Evolutionary conservation across 345 rosid genomes (phyloP), one percentile per base, ranked within the genome.

Genomic region (Geranium brycei): DNA sequence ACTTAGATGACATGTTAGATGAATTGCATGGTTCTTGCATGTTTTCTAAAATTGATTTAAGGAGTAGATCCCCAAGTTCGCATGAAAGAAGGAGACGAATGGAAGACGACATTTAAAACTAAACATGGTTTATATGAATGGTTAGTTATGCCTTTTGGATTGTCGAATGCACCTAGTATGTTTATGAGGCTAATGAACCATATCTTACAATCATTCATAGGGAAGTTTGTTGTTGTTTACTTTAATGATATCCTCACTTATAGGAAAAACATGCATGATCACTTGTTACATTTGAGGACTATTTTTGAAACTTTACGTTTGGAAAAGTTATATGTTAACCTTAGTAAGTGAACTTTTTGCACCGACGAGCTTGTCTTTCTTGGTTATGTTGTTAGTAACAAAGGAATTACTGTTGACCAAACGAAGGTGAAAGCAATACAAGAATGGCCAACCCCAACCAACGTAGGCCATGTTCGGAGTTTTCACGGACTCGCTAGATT

Each of bases 181-280:
- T 23, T 23, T 23, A 23, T 23, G 28, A 23, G 28, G 2, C 28
- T 23, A 23, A 23, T 23, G 28, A 23, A 23, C 28, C 28, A 23
- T 0, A 23, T 23, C 28, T 23, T 23, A 23, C 28, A 23, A 23
- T 23, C 28, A 23, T 23, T 23, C 28, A 23, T 23, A 23, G 28
- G 28, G 28, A 23, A 23, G 28, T 23, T 23, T 23, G 28, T 23
- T 23, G 28, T 23, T 23, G 28, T 23, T 23, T 23, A 23, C 28
- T 23, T 23, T 23, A 40, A 60, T 66, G 69, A 66, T 23, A n/a
- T 68, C 19, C 18, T 61, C 51, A 61, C 53, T 17, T 30, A 11
- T 53, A 16, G 16, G 35, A 12, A 59, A 58, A 31, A 66, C 63
- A 18, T 31, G 41, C 7, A 19, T 11, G 17, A 58, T 35, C 61